Evolutionary conservation across 1,284 basidiomycete species (phyloP).

Genomic region (Trichosporon coremiiforme): DNA sequence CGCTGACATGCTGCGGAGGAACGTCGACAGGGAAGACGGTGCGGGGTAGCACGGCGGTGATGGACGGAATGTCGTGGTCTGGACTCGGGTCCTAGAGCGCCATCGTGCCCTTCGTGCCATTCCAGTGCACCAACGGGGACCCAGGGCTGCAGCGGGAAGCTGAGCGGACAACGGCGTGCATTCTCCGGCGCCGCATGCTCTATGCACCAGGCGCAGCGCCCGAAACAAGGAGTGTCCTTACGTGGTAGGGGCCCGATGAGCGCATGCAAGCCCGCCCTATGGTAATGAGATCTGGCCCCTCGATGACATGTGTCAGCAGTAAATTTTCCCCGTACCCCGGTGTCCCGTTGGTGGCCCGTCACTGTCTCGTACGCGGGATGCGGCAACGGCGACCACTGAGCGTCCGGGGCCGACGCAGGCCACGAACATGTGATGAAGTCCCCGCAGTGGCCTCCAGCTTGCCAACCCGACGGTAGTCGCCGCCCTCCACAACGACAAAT

Average conservation of each 20-base stretch:
- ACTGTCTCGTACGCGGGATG: neutral
- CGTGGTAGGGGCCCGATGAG: constrained; percentile 8
- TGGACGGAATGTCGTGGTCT: constrained; percentile 4
- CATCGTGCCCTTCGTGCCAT: neutral
- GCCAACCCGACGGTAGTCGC: neutral
- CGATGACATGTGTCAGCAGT: constrained; percentile 7
- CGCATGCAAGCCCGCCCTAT: neutral
- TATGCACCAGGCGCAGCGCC: neutral
- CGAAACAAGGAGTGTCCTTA: too few species aligned
- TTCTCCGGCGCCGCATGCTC: neutral
- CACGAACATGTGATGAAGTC: constrained; percentile 16
- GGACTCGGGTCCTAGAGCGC: neutral
- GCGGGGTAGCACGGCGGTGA: constrained; percentile 12
- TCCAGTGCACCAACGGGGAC: neutral
- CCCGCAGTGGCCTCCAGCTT: neutral
- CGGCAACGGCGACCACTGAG: neutral
- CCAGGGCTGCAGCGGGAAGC: neutral
- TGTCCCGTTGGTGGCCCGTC: neutral
- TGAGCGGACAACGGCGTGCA: neutral
- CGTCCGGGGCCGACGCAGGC: constrained; percentile 12
- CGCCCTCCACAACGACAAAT: neutral
- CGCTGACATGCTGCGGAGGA: neutral
- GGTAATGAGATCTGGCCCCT: neutral
- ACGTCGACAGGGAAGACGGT: neutral
- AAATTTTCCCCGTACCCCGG: constrained; percentile 12